Conservation (phyloP, 2,329 filamentous ascomycete species). For the Catunica adiposa region DNA sequence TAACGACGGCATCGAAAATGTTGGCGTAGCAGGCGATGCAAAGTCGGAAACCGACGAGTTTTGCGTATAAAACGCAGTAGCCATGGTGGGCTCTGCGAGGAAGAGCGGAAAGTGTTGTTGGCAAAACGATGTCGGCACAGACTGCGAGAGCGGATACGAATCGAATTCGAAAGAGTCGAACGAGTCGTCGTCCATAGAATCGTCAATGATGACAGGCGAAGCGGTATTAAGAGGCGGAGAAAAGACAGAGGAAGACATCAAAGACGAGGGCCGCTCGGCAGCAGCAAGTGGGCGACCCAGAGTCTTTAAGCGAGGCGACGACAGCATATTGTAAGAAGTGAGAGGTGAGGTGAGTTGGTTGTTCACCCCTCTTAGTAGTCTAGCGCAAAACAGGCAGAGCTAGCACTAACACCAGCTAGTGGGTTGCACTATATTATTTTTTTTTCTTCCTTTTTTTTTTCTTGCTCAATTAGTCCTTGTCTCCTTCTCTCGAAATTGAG, state of each 20-base stretch:
- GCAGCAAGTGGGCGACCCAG: constrained; percentile 38
- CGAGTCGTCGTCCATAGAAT: constrained; percentile 8
- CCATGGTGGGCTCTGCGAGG: constrained; percentile 21
- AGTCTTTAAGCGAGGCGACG: constrained; percentile 34
- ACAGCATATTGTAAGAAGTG: constrained; percentile 19
- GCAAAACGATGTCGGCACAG: constrained; percentile 7
- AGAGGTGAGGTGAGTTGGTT: neutral
- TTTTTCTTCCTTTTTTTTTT: neutral
- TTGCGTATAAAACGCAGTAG: constrained; percentile 28
- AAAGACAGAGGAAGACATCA: neutral
- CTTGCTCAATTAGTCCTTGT: too few relatives aligned
- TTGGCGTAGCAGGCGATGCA: constrained; percentile 54
- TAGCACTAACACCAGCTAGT: neutral
- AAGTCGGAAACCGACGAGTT: constrained; percentile 49
- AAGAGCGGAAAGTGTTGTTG: constrained; percentile 10
- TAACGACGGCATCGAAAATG: constrained; percentile 34
- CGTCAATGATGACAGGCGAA: constrained; percentile 7
- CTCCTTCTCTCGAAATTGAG: neutral
- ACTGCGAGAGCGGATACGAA: constrained; percentile 12
- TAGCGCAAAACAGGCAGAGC: neutral
- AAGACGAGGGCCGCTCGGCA: constrained; percentile 26
- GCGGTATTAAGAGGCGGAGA: constrained; percentile 10
- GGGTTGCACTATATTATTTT: neutral
- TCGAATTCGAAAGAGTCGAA: constrained; percentile 14
- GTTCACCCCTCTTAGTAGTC: neutral